These are phyloP conservation scores for Cotoneaster glaucophyllus DNA, from an alignment of 306 rosid genomes.

Conservation along the genomic window DNA sequence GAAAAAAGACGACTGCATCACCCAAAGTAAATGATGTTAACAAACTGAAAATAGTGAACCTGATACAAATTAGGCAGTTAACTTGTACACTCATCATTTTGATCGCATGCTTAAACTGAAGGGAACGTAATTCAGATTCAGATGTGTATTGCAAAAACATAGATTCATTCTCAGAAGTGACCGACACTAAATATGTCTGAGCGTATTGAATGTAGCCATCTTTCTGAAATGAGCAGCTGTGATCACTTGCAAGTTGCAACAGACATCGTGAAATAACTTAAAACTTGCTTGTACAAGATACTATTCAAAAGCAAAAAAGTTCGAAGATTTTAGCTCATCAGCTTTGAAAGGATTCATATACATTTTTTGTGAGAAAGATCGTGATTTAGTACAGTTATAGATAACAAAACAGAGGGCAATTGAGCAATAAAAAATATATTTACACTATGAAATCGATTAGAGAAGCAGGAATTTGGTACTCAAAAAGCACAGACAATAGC, in stretches of 20 bases:
- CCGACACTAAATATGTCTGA: not conserved
- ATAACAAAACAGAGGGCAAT: not conserved
- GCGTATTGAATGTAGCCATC: not conserved
- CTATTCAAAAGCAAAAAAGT: not conserved
- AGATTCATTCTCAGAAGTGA: not conserved
- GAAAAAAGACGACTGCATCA: conserved; percentile 80
- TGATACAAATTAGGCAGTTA: not conserved
- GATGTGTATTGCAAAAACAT: not conserved
- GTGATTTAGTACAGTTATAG: not conserved
- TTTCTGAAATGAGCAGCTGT: not conserved
- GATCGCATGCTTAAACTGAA: conserved; percentile 13
- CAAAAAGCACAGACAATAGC: not conserved
- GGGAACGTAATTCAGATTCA: not conserved
- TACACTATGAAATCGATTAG: not conserved
- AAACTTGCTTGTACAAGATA: too few relatives aligned
- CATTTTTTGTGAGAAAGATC: not conserved
- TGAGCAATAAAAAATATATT: not conserved
- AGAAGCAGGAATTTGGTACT: not conserved
- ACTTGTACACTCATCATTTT: not conserved
- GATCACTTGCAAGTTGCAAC: not conserved
- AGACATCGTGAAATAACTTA: too few relatives aligned
- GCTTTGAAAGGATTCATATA: not conserved
- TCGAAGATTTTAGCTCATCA: not conserved
- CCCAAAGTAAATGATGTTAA: conserved; percentile 23
- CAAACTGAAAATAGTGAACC: conserved; percentile 13